Conservation (phyloP, 306 rosid species). For the Psophocarpus tetragonolobus region DNA sequence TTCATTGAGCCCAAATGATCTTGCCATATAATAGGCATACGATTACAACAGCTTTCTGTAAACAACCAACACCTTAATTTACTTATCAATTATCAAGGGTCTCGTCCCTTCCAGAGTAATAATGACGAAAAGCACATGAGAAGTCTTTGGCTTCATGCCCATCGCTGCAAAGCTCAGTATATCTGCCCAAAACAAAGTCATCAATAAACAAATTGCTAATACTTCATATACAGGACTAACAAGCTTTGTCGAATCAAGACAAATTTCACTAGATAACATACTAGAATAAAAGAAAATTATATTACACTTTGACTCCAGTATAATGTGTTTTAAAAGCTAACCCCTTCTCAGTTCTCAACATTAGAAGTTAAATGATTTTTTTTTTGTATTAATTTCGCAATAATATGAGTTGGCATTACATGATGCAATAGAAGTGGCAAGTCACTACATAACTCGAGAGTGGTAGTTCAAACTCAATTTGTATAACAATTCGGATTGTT, state of each 20-base stretch:
- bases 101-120: conserved; percentile 67
- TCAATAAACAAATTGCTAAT: not conserved
- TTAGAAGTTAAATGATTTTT: not conserved
- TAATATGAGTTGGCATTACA: not conserved
- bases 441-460: not conserved
- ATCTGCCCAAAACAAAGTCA: conserved; percentile 48
- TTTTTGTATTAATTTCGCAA: not conserved
- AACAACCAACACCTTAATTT: not conserved
- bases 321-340: not conserved
- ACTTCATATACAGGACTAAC: not conserved
- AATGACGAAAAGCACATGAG: conserved; percentile 80
- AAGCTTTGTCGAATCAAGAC: too few relatives aligned
- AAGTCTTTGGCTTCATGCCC: conserved; percentile 74
- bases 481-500: not conserved
- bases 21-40: not conserved
- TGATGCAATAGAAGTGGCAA: not conserved
- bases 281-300: not conserved
- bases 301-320: not conserved
- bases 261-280: too few relatives aligned
- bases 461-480: not conserved
- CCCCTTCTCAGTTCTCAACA: not conserved
- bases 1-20: not conserved
- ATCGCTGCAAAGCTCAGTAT: conserved; percentile 58
- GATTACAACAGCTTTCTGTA: not conserved
- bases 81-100: conserved; percentile 26